A percentile compares a stretch with the other conserved stretches of the same genome.
phyloP scores from a whole-genome alignment of 805 yeast species.

The Ogataea methanolica region DNA sequence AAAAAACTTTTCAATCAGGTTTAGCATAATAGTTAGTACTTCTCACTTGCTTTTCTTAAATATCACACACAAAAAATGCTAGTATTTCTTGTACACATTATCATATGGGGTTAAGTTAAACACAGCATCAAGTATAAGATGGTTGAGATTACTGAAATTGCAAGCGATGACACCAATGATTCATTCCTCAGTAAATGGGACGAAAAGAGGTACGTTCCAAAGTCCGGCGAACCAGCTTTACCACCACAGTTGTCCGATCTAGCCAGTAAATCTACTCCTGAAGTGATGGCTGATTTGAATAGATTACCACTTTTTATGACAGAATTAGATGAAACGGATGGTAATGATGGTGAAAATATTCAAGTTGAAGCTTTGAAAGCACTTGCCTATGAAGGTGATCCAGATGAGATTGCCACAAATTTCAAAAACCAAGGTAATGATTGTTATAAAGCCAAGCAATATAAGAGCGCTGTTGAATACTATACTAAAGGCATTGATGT shows the following conservation, averaged over 20 bases:
- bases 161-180: constrained; percentile 12
- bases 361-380: constrained; percentile 87
- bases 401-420: constrained; percentile 83
- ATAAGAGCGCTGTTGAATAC: constrained; percentile 67
- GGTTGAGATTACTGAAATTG: constrained; percentile 28
- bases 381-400: constrained; percentile 92
- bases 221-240: constrained; percentile 60
- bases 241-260: constrained; percentile 79
- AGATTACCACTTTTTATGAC: constrained; percentile 94
- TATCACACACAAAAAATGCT: too few species aligned
- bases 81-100: too few species aligned
- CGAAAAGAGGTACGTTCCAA: constrained; percentile 21
- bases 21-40: too few species aligned
- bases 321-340: constrained; percentile 69
- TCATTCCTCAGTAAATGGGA: constrained; percentile 30
- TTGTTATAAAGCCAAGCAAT: constrained; percentile 66
- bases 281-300: constrained; percentile 72
- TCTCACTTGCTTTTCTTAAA: too few species aligned
- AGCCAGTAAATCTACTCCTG: constrained; percentile 63
- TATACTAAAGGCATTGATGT: constrained; percentile 79
- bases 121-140: constrained; percentile 6
- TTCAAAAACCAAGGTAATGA: constrained; percentile 95
- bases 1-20: too few species aligned
- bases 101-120: background rate
- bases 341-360: constrained; percentile 67